These are phyloP conservation scores for Amanita molliuscula DNA, from an alignment of 768 basidiomycete genomes.

Conservation along the genomic window DNA sequence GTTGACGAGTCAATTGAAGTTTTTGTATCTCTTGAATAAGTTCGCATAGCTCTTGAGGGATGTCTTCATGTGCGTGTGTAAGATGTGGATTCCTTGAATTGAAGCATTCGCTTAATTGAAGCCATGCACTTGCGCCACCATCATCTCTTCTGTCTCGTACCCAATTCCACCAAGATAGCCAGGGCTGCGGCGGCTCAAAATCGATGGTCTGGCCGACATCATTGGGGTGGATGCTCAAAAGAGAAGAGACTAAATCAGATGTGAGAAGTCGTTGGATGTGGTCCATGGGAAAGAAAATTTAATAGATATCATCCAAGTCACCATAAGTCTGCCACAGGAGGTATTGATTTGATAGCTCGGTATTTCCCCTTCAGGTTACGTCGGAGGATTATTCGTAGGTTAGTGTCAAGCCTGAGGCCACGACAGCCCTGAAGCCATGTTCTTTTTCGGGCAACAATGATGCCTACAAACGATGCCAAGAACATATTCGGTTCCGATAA, in stretches of 20 bases:
- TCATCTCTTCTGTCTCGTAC: neutral
- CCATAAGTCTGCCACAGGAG: no score
- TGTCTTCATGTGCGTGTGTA: neutral
- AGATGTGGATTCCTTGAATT: neutral
- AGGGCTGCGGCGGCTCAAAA: constrained; percentile 2
- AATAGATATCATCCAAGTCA: neutral
- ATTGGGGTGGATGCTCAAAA: constrained; percentile 5
- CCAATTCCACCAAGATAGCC: constrained; percentile 6
- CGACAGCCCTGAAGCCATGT: neutral
- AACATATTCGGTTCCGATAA: neutral
- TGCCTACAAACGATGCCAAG: neutral
- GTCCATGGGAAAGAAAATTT: neutral
- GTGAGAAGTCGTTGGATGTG: constrained; percentile 4
- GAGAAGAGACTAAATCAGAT: constrained; percentile 5
- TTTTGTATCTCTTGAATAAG: constrained; percentile 4
- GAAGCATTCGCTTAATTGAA: constrained; percentile 4
- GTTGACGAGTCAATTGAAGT: constrained; percentile 6
- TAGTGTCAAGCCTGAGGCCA: no score
- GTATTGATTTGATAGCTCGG: no score
- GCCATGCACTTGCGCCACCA: neutral
- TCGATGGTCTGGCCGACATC: neutral
- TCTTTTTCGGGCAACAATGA: no score
- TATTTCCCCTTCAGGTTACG: no score
- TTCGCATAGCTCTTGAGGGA: constrained; percentile 3
- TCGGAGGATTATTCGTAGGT: no score